Evolutionary conservation across 108 stramenopile genomes (phyloP).

Genomic region (Conticribra weissflogii): DNA sequence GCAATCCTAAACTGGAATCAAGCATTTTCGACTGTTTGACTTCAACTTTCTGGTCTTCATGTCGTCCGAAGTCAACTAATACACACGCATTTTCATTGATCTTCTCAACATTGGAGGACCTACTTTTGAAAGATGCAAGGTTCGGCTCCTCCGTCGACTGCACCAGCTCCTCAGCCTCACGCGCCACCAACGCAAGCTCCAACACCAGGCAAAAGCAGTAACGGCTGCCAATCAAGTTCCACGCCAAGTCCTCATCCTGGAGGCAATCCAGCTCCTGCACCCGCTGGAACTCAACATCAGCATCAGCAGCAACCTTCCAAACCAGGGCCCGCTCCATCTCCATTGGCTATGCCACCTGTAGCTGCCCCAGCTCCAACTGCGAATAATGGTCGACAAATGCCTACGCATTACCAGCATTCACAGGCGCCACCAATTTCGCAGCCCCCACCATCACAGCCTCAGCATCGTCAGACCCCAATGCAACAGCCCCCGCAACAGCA

Average conservation of each 20-base stretch:
- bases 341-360: background rate
- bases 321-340: slow-evolving; percentile 21
- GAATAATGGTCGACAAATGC: slow-evolving; percentile 36
- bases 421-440: slow-evolving; percentile 26
- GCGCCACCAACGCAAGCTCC: slow-evolving; percentile 8
- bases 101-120: too few species aligned
- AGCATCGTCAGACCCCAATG: slow-evolving; percentile 12
- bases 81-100: background rate
- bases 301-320: slow-evolving; percentile 9
- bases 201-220: background rate
- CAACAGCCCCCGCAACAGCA: slow-evolving; percentile 22
- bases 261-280: slow-evolving; percentile 12
- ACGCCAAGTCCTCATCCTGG: slow-evolving; percentile 2
- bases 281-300: slow-evolving; percentile 1
- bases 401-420: slow-evolving; percentile 51
- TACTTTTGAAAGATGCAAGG: background rate
- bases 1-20: background rate
- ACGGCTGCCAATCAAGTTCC: slow-evolving; percentile 7
- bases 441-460: slow-evolving; percentile 27
- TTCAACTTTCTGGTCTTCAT: background rate
- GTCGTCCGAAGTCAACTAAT: background rate
- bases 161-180: slow-evolving; percentile 15
- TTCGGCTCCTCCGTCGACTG: background rate
- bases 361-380: slow-evolving; percentile 11
- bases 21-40: background rate